These are phyloP conservation scores for Clarireedia paspali DNA, from an alignment of 2,329 filamentous ascomycete species.

Conservation along the genomic window DNA sequence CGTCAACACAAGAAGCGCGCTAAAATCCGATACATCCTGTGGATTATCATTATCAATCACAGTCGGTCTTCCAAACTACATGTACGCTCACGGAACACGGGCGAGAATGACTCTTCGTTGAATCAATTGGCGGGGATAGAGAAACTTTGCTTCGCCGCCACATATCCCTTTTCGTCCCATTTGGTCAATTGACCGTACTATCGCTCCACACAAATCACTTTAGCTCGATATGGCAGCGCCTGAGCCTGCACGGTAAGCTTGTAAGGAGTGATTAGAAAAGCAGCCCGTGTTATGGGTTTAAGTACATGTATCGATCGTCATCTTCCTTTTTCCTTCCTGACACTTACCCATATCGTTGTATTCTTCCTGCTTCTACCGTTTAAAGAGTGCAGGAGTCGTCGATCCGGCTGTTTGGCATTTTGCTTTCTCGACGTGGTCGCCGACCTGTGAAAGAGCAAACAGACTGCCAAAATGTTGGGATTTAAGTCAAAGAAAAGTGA, in stretches of 20 bases:
- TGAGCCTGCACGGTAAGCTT: not conserved
- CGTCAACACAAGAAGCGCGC: too few relatives aligned
- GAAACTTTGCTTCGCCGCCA: not conserved
- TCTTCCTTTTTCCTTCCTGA: not conserved
- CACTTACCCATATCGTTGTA: not conserved
- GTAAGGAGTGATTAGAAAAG: not conserved
- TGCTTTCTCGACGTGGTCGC: not conserved
- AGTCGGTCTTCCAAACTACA: not conserved
- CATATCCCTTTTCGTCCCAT: not conserved
- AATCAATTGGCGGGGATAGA: not conserved
- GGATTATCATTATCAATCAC: not conserved
- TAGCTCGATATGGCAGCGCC: not conserved
- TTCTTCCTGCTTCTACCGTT: not conserved
- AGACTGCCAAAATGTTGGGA: not conserved
- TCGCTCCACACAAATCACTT: not conserved
- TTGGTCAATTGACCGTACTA: not conserved
- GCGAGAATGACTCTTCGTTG: not conserved
- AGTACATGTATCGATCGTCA: not conserved
- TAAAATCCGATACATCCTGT: not conserved
- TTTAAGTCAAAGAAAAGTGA: constrained; percentile 1
- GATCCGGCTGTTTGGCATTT: not conserved
- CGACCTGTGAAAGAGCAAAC: not conserved
- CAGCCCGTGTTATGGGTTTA: not conserved
- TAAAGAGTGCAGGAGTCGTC: not conserved
- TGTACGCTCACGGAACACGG: not conserved